Base-by-base conservation (phyloP, 202 grass and related monocot genomes). In the Bolboschoenoplectus hybrid region DNA sequence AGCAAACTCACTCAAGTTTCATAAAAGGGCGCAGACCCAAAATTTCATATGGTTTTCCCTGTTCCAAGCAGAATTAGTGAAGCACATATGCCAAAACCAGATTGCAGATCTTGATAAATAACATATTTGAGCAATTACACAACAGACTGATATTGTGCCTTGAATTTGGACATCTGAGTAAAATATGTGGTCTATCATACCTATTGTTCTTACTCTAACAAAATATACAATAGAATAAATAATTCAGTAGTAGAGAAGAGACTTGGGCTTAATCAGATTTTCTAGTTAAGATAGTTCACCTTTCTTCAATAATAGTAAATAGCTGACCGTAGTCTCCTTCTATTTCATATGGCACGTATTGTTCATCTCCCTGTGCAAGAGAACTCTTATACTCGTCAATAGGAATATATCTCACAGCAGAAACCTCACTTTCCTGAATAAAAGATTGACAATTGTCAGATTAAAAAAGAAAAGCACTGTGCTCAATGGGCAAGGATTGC, bases 271-370 rank as follows among this genome's bases (percentile, higher is more conserved):
- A 39, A 58, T 57, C 74, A 77, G 26, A 55, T 77, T 36, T 53
- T 77, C 7, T 17, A 78, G 26, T 66, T 52, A 64, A 82, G 63
- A 43, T 7, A 69, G 66, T 66, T 78, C 86, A 94, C 95, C 95
- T 94, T 90, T 97, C 71, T 85, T 97, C 89, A 81, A 97, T 90
- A 75, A 89, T 93, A 71, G 32, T 85, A 90, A 97, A 97, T 67
- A 97, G 85, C 53, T 93, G 82, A 16, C 91, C 89, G 85, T 94
- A 97, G 56, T 88, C 56, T 85, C 92, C 92, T 34, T 90, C 88
- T 70, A 94, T 82, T 88, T 94, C 91, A 74, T 97, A 97, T 88
- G 91, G 92, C 12, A 97, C 95, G 90, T 90, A 97, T 88, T 91
- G 81, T 87, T 84, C 83, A 50, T 85, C 85, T 88, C 81, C 86